Base-by-base conservation (phyloP, 768 basidiomycete species). In the Wakefieldia striispora region DNA sequence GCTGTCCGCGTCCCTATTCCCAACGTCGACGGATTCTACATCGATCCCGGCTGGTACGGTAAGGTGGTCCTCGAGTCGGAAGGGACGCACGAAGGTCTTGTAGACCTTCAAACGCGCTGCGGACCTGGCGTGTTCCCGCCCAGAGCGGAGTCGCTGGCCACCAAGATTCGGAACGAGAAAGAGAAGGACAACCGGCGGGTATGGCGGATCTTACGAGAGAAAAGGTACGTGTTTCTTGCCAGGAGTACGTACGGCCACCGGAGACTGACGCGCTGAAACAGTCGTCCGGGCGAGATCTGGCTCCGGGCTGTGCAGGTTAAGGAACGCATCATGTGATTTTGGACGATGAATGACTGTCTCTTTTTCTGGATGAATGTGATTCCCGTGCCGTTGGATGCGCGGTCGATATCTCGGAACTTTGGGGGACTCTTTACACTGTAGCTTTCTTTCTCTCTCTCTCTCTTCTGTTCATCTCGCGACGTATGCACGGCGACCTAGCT, bases 31-130 rank as follows among this genome's bases (percentile, higher is more conserved):
- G 74, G 73, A 16, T 74, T 83, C 46, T 76, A 75, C 36, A 80
- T 92, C 13, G 89, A 93, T 62, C 70, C 83, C 4, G 84, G 86
- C 36, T 94, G 91, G 91, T 87, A 84, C 58, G 91, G 91, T 3
- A 85, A 79, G 0, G 78, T 94, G 39, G 79, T 93, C 23, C 78
- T 94, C 21, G 91, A 94, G 72, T 83, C 88, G 11, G 89, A 92
- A 63, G 90, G 90, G 34, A 93, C 91, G 37, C 87, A 91, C 62
- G 91, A 94, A 60, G 83, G 86, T 10, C 76, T 91, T 21, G 81
- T 78, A 17, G 91, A 92, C 66, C 72, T 94, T 53, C 86, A 86
- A 56, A 77, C 75, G 42, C 78, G 90, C 4, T 90, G 89, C 67
- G 80, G 85, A 1, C 77, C 77, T 8, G 80, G 81, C 0, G 81